These are phyloP conservation scores for Candida arabinofermentans DNA, from an alignment of 805 yeast genomes.

Conservation along the genomic window DNA sequence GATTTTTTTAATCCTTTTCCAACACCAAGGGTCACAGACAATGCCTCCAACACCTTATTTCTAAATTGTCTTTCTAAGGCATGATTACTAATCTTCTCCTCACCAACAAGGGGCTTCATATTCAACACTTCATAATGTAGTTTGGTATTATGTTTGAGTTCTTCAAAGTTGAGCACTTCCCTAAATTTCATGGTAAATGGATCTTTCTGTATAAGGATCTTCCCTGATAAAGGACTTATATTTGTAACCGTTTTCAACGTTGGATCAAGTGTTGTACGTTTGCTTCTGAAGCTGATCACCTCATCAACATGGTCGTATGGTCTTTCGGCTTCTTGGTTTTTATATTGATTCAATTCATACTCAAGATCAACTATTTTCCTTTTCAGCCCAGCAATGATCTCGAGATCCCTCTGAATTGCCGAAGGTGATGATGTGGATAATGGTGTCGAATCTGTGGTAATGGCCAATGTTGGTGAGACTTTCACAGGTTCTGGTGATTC, in stretches of 20 bases:
- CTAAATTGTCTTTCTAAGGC: slow-evolving; percentile 11
- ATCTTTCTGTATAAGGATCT: slow-evolving; percentile 9
- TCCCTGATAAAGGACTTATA: slow-evolving; percentile 11
- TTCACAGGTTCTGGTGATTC: too few species aligned
- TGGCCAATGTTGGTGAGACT: too few species aligned
- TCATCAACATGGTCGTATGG: slow-evolving; percentile 7
- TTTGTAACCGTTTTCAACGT: slow-evolving; percentile 1
- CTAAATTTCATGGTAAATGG: slow-evolving; percentile 9
- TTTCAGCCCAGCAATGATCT: neutral
- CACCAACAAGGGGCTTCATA: slow-evolving; percentile 10
- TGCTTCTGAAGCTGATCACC: slow-evolving; percentile 14
- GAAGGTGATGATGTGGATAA: neutral
- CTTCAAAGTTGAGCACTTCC: slow-evolving; percentile 1
- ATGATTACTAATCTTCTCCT: neutral
- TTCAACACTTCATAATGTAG: slow-evolving; percentile 11
- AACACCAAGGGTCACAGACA: slow-evolving; percentile 1
- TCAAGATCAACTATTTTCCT: slow-evolving; percentile 1
- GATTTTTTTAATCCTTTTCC: slow-evolving; percentile 1
- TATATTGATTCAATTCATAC: slow-evolving; percentile 9
- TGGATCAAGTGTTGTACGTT: neutral
- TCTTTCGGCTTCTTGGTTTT: neutral
- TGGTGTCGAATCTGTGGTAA: too few species aligned
- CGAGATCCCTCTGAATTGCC: neutral
- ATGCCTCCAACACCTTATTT: slow-evolving; percentile 8
- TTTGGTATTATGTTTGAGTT: slow-evolving; percentile 1